Conservation (phyloP, 371 early-diverging fungal genomes). For the Mycotypha africana region DNA sequence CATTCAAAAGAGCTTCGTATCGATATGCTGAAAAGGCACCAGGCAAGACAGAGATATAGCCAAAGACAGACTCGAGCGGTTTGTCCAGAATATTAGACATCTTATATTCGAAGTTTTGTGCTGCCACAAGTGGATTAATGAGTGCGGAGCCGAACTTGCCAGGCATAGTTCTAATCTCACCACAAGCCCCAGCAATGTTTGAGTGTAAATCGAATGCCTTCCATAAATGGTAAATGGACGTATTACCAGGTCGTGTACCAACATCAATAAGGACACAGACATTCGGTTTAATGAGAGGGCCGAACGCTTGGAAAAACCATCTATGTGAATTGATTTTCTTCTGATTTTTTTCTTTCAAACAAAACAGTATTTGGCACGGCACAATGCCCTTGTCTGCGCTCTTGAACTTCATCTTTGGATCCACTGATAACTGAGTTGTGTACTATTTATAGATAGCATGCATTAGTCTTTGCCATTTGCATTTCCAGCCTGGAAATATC, state of each 20-base stretch:
- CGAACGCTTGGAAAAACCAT: constrained; percentile 97
- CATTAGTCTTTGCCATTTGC: neutral
- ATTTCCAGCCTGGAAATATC: too few species aligned
- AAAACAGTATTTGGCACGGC: constrained; percentile 90
- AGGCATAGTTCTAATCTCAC: constrained; percentile 90
- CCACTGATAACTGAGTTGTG: constrained; percentile 83
- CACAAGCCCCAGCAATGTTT: constrained; percentile 89
- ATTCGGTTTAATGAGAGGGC: constrained; percentile 81
- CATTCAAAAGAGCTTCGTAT: constrained; percentile 79
- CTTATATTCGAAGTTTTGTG: constrained; percentile 95
- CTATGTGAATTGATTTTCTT: constrained; percentile 96
- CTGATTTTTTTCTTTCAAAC: constrained; percentile 88
- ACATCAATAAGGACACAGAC: constrained; percentile 92
- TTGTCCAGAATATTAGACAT: constrained; percentile 97
- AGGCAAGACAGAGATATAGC: constrained; percentile 95
- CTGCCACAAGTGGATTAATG: constrained; percentile 83
- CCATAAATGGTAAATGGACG: constrained; percentile 91
- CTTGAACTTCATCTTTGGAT: constrained; percentile 67
- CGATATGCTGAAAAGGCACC: constrained; percentile 98
- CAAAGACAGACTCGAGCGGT: constrained; percentile 93
- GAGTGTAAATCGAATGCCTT: constrained; percentile 88
- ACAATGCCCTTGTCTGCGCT: constrained; percentile 72
- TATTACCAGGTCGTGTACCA: constrained; percentile 85
- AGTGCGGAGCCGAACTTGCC: constrained; percentile 63
- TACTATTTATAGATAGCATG: too few species aligned